Evolutionary conservation across 2,329 filamentous ascomycete species (phyloP).

Genomic region (Aureobasidium zeae): DNA sequence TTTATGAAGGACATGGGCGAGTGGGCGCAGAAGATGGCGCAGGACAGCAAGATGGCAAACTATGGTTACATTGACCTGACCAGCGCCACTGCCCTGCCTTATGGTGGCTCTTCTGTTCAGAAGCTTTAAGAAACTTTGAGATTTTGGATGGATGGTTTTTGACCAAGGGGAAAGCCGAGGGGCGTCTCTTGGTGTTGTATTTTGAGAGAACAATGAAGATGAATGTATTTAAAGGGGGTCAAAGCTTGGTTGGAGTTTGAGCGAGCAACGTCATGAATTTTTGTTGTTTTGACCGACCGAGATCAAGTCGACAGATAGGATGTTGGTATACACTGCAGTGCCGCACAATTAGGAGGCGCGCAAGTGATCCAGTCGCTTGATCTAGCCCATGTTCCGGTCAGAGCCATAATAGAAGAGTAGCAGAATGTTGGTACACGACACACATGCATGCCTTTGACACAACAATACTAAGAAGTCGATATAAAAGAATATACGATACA

Average conservation of each 20-base stretch:
- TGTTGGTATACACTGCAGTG: too few species aligned
- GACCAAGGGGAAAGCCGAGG: constrained; percentile 23
- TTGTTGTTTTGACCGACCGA: too few species aligned
- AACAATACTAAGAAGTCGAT: constrained; percentile 18
- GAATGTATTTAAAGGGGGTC: too few species aligned
- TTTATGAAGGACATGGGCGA: constrained; percentile 42
- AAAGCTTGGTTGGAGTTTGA: too few species aligned
- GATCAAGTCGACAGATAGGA: too few species aligned
- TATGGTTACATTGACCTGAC: constrained; percentile 40
- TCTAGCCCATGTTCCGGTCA: too few species aligned
- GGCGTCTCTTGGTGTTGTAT: constrained; percentile 16
- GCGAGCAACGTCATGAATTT: too few species aligned
- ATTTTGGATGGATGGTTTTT: constrained; percentile 6
- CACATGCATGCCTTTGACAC: constrained; percentile 17
- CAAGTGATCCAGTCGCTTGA: too few species aligned
- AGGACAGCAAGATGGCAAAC: constrained; percentile 31
- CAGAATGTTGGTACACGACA: too few species aligned
- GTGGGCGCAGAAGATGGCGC: constrained; percentile 35
- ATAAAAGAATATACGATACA: neutral
- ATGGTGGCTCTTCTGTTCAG: constrained; percentile 24
- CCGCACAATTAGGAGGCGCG: too few species aligned
- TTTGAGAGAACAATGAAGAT: too few species aligned
- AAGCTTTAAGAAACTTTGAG: neutral
- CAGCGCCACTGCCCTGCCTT: constrained; percentile 31
- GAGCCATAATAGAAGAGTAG: too few species aligned